Evolutionary conservation across 2,329 filamentous ascomycete genomes (phyloP).

Genomic region (Sordariomycetes sp.): DNA sequence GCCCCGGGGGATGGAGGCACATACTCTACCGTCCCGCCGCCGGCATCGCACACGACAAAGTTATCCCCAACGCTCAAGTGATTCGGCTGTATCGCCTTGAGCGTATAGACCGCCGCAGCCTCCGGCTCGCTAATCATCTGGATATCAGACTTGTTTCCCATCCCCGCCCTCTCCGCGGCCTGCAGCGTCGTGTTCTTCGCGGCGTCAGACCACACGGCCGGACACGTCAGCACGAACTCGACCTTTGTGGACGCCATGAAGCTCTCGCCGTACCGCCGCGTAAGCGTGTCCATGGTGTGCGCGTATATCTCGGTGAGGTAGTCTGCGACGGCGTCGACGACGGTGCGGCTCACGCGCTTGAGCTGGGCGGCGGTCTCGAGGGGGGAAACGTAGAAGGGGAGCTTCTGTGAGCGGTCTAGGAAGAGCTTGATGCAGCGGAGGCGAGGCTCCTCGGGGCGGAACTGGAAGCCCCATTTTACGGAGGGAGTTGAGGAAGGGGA

Average conservation of each 20-base stretch:
- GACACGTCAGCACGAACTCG: conserved; percentile 69
- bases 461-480: conserved; percentile 72
- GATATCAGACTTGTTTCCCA: conserved; percentile 57
- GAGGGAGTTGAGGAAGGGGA: conserved; percentile 15
- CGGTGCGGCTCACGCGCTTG: conserved; percentile 61
- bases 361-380: conserved; percentile 66
- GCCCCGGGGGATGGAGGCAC: conserved; percentile 11
- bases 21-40: conserved; percentile 55
- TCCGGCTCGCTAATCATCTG: conserved; percentile 74
- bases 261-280: conserved; percentile 59
- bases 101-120: conserved; percentile 65
- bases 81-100: conserved; percentile 68
- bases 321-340: conserved; percentile 67
- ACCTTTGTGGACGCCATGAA: conserved; percentile 67
- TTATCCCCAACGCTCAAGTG: conserved; percentile 56
- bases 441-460: conserved; percentile 62
- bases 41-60: conserved; percentile 49
- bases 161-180: conserved; percentile 65
- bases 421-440: conserved; percentile 77
- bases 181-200: conserved; percentile 75
- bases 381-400: conserved; percentile 68
- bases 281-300: conserved; percentile 69
- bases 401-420: conserved; percentile 65
- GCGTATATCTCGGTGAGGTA: conserved; percentile 65
- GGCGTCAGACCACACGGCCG: conserved; percentile 73